Evolutionary conservation across 345 rosid species (phyloP).

Genomic region (Stellera chamaejasme): DNA sequence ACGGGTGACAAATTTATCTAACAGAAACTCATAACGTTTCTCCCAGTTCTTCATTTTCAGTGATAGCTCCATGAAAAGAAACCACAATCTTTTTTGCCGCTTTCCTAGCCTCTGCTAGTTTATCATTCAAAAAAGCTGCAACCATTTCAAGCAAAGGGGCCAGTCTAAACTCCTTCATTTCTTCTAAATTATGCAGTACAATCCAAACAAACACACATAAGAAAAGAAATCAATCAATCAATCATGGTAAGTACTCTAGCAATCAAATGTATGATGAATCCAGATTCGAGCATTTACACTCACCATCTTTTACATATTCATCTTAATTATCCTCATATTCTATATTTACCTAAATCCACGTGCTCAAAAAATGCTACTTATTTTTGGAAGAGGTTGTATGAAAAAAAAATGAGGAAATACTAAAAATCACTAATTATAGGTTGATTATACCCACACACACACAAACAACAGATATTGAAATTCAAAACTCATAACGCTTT

Average conservation of each 20-base stretch:
- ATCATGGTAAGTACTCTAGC: neutral
- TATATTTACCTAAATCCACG: no score
- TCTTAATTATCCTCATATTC: no score
- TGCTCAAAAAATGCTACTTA: no score
- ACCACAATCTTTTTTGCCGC: constrained; percentile 58
- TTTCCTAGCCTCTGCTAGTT: constrained; percentile 84
- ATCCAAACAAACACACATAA: neutral
- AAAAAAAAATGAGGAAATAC: no score
- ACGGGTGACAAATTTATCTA: constrained; percentile 39
- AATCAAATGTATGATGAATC: no score
- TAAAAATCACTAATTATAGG: no score
- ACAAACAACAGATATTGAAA: no score
- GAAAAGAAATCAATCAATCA: neutral
- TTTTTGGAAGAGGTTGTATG: no score
- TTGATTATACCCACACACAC: no score
- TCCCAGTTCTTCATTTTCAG: constrained; percentile 40
- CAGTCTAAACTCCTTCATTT: constrained; percentile 59
- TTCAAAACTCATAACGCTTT: no score
- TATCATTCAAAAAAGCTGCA: constrained; percentile 60
- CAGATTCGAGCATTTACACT: neutral
- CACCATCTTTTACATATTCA: constrained; percentile 36
- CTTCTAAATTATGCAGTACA: constrained; percentile 36
- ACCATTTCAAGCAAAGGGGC: constrained; percentile 42
- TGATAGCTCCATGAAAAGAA: no score
- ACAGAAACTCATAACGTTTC: constrained; percentile 73